Conservation (phyloP, 352 stramenopile species). For the Phytophthora gonapodyides region DNA sequence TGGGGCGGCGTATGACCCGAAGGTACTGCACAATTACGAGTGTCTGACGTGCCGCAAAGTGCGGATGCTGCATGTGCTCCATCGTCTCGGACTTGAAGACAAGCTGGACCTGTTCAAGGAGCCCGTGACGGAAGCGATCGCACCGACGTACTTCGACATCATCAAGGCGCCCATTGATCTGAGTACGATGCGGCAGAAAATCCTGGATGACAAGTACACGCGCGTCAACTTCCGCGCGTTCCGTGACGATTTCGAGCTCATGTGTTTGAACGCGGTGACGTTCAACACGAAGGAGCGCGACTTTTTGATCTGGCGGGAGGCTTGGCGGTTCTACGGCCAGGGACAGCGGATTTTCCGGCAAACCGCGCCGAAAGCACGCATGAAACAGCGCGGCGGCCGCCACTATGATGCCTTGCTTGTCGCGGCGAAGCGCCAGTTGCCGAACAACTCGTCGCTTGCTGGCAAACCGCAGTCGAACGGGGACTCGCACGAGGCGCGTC, state of each 20-base stretch:
- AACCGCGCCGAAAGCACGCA: conserved; percentile 69
- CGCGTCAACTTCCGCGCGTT: conserved; percentile 77
- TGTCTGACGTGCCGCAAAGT: conserved; percentile 82
- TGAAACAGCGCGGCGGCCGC: conserved; percentile 77
- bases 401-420: conserved; percentile 72
- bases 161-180: conserved; percentile 95
- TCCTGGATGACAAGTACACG: conserved; percentile 74
- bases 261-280: conserved; percentile 95
- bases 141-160: conserved; percentile 93
- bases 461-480: conserved; percentile 49
- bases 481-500: conserved; percentile 34
- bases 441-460: conserved; percentile 74
- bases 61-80: conserved; percentile 69
- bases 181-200: conserved; percentile 84
- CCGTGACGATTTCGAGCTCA: conserved; percentile 94
- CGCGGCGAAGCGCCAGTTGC: conserved; percentile 78
- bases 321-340: conserved; percentile 92
- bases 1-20: conserved; percentile 65
- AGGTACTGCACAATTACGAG: conserved; percentile 81
- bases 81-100: conserved; percentile 71
- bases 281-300: conserved; percentile 94
- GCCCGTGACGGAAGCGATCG: conserved; percentile 93
- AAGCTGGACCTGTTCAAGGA: conserved; percentile 93
- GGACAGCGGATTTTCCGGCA: conserved; percentile 76
- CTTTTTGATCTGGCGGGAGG: conserved; percentile 92